Conservation (phyloP, 768 basidiomycete genomes). For the Phylloporus arenicola region DNA sequence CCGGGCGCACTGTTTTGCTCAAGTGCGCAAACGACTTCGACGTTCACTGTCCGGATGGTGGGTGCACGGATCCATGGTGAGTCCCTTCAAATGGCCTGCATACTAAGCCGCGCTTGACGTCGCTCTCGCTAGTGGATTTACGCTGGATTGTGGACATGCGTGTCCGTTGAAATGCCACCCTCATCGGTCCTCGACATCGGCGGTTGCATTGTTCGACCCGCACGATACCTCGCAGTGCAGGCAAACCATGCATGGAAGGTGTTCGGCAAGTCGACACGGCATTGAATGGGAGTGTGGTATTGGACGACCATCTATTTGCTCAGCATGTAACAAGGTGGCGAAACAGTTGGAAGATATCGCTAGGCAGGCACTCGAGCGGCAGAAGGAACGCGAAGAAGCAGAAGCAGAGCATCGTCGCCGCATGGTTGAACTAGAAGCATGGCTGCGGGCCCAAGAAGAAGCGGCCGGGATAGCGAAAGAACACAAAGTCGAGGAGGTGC, state of each 20-base stretch:
- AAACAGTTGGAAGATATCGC: slow-evolving; percentile 35
- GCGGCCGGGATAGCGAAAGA: slow-evolving; percentile 7
- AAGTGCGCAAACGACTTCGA: slow-evolving; percentile 46
- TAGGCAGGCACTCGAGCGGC: slow-evolving; percentile 32
- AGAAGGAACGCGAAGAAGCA: slow-evolving; percentile 40
- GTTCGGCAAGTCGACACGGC: slow-evolving; percentile 40
- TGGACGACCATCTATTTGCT: slow-evolving; percentile 34
- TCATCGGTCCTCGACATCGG: slow-evolving; percentile 22
- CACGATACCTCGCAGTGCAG: slow-evolving; percentile 38
- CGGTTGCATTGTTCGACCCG: neutral
- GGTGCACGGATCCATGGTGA: slow-evolving; percentile 56
- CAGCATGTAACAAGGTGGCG: slow-evolving; percentile 39
- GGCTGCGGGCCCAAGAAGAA: slow-evolving; percentile 17
- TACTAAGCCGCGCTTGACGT: neutral
- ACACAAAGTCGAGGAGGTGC: neutral
- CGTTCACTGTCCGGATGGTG: slow-evolving; percentile 51
- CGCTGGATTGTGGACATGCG: slow-evolving; percentile 31
- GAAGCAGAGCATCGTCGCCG: slow-evolving; percentile 34
- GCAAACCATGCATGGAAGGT: slow-evolving; percentile 31
- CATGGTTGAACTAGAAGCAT: slow-evolving; percentile 41
- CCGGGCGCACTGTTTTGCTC: slow-evolving; percentile 36
- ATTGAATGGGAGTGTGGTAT: slow-evolving; percentile 40
- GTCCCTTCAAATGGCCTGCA: slow-evolving; percentile 6
- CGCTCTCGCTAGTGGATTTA: slow-evolving; percentile 7
- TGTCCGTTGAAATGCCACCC: slow-evolving; percentile 63